These are phyloP conservation scores for Endoconidiophora laricicola DNA, from an alignment of 2,329 filamentous ascomycete genomes.

Conservation along the genomic window DNA sequence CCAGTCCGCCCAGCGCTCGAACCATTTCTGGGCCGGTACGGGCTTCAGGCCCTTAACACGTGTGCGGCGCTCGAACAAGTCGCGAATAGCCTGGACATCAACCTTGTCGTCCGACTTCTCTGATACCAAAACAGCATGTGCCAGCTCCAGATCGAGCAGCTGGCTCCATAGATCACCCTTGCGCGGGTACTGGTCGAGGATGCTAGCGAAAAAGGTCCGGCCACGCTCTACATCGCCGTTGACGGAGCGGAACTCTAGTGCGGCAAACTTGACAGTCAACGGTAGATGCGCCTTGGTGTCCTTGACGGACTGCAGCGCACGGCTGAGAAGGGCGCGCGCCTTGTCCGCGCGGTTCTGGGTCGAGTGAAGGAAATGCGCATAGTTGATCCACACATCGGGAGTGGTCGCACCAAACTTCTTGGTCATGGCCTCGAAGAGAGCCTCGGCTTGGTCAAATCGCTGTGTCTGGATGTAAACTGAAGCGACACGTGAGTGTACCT, in stretches of 20 bases:
- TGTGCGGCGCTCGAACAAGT: conserved; percentile 67
- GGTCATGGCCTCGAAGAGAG: conserved; percentile 67
- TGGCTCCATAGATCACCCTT: conserved; percentile 88
- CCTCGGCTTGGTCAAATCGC: conserved; percentile 76
- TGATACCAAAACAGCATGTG: conserved; percentile 35
- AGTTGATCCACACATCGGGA: conserved; percentile 79
- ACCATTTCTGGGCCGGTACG: conserved; percentile 70
- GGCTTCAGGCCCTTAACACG: conserved; percentile 58
- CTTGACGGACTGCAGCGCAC: conserved; percentile 65
- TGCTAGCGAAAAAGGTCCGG: conserved; percentile 81
- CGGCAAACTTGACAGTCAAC: conserved; percentile 74
- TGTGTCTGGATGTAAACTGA: conserved; percentile 91
- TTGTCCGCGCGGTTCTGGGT: conserved; percentile 52
- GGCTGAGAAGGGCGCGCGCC: conserved; percentile 60
- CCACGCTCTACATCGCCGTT: conserved; percentile 79
- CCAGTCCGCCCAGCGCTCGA: conserved; percentile 82
- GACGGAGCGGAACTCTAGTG: conserved; percentile 73
- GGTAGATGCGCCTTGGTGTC: conserved; percentile 45
- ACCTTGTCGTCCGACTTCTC: conserved; percentile 33
- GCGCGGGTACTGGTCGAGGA: conserved; percentile 73
- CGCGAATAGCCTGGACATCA: conserved; percentile 45
- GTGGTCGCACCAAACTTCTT: conserved; percentile 78
- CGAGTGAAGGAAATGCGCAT: conserved; percentile 80
- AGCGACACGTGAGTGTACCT: conserved; percentile 74
- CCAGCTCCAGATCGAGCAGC: conserved; percentile 70